Percentiles rank a stretch among this genome's conserved stretches.
These are phyloP conservation scores for Talaromyces sp. DNA, from an alignment of 2,329 filamentous ascomycete genomes.

Conservation along the genomic window DNA sequence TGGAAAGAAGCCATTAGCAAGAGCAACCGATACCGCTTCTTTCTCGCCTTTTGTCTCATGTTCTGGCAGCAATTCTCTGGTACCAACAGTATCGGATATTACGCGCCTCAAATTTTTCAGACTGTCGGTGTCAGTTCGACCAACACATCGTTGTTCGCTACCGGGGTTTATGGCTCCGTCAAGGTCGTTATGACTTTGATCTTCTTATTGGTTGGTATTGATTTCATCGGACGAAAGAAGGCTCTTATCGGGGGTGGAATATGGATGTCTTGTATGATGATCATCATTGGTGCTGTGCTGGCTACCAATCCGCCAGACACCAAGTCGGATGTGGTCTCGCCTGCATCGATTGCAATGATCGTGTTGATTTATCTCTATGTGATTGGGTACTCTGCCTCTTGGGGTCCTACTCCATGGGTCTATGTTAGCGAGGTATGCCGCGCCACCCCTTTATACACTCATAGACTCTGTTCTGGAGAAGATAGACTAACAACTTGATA, in stretches of 20 bases:
- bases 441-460: neutral
- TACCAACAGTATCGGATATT: conserved; percentile 41
- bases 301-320: conserved; percentile 33
- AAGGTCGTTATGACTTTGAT: conserved; percentile 37
- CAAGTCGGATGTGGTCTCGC: conserved; percentile 27
- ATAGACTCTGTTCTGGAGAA: neutral
- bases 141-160: conserved; percentile 36
- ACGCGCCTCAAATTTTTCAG: conserved; percentile 38
- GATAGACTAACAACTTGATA: neutral
- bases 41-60: conserved; percentile 38
- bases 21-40: conserved; percentile 38
- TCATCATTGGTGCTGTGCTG: conserved; percentile 36
- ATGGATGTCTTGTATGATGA: conserved; percentile 38
- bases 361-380: conserved; percentile 52
- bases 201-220: conserved; percentile 38
- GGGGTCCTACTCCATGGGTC: conserved; percentile 36
- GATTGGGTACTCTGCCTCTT: conserved; percentile 32
- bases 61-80: conserved; percentile 42
- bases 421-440: conserved; percentile 33
- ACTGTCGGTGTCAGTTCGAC: conserved; percentile 33
- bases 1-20: conserved; percentile 40
- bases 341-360: conserved; percentile 36
- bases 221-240: conserved; percentile 36
- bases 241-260: conserved; percentile 35
- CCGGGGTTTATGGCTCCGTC: conserved; percentile 38